These are phyloP conservation scores for Blastobotrys malaysiensis DNA, from an alignment of 1,139 yeast species.

Conservation along the genomic window DNA sequence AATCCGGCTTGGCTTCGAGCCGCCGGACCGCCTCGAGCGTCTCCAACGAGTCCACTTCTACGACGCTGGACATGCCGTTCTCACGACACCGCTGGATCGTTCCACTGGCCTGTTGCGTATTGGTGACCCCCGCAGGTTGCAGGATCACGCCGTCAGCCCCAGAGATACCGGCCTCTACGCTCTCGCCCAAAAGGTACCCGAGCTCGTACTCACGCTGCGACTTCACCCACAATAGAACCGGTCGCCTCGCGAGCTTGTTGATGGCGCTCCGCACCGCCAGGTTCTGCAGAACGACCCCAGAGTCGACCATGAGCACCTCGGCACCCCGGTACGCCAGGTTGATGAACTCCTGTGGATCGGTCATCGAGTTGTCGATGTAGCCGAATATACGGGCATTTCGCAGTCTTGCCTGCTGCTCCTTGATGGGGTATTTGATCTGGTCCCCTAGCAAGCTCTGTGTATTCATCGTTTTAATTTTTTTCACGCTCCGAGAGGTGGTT, in stretches of 20 bases:
- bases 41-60: slow-evolving; percentile 9
- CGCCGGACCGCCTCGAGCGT: slow-evolving; percentile 4
- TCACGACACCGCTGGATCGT: slow-evolving; percentile 10
- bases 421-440: slow-evolving; percentile 14
- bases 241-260: slow-evolving; percentile 20
- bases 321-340: slow-evolving; percentile 19
- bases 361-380: slow-evolving; percentile 21
- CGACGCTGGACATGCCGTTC: slow-evolving; percentile 12
- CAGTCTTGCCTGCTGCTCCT: slow-evolving; percentile 18
- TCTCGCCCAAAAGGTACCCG: slow-evolving; percentile 24
- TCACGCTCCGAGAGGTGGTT: not conserved
- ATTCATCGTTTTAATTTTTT: not conserved
- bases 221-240: slow-evolving; percentile 21
- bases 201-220: slow-evolving; percentile 13
- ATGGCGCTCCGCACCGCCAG: slow-evolving; percentile 22
- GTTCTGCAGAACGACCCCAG: slow-evolving; percentile 24
- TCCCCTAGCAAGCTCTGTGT: slow-evolving; percentile 9
- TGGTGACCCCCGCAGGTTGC: slow-evolving; percentile 13
- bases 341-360: slow-evolving; percentile 25
- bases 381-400: slow-evolving; percentile 20
- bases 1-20: slow-evolving; percentile 10
- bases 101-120: slow-evolving; percentile 3
- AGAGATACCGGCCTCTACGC: slow-evolving; percentile 24
- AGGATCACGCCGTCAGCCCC: slow-evolving; percentile 25
- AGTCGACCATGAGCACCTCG: slow-evolving; percentile 18